Conservation (phyloP, 2,329 filamentous ascomycete genomes). For the Penicillium sp. region DNA sequence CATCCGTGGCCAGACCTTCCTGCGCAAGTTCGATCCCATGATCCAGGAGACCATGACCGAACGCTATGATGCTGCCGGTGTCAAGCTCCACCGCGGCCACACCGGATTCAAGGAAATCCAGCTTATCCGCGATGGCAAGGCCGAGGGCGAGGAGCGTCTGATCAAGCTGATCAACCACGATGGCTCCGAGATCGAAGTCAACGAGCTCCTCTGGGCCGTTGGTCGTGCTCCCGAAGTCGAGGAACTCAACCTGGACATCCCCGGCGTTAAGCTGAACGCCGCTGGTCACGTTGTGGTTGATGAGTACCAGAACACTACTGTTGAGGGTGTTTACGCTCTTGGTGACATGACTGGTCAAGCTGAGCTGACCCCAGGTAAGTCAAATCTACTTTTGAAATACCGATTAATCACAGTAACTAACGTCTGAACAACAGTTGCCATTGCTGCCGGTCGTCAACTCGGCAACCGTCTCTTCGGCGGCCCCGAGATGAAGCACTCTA, state of each 20-base stretch:
- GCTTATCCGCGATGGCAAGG: slow-evolving; percentile 48
- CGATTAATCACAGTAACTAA: neutral
- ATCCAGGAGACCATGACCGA: slow-evolving; percentile 55
- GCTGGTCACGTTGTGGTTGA: slow-evolving; percentile 50
- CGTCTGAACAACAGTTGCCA: slow-evolving; percentile 44
- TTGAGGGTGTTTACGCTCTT: slow-evolving; percentile 51
- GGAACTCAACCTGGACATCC: slow-evolving; percentile 43
- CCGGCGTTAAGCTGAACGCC: slow-evolving; percentile 44
- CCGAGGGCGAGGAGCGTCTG: slow-evolving; percentile 49
- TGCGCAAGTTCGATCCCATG: slow-evolving; percentile 57
- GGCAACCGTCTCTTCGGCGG: slow-evolving; percentile 54
- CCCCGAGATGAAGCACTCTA: slow-evolving; percentile 44
- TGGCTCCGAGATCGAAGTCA: slow-evolving; percentile 48
- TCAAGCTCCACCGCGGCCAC: slow-evolving; percentile 52
- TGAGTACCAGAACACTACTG: slow-evolving; percentile 53
- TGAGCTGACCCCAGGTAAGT: slow-evolving; percentile 52
- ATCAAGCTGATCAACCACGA: slow-evolving; percentile 48
- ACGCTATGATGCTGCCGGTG: slow-evolving; percentile 52
- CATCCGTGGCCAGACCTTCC: slow-evolving; percentile 50
- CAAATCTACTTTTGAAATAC: neutral
- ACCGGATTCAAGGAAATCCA: slow-evolving; percentile 51
- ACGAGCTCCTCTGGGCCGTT: slow-evolving; percentile 55
- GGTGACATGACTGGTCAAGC: slow-evolving; percentile 55
- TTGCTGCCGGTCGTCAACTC: slow-evolving; percentile 54
- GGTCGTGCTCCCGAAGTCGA: slow-evolving; percentile 50